Conservation (phyloP, 1,139 yeast species). For the Kodamaea alishanica region DNA sequence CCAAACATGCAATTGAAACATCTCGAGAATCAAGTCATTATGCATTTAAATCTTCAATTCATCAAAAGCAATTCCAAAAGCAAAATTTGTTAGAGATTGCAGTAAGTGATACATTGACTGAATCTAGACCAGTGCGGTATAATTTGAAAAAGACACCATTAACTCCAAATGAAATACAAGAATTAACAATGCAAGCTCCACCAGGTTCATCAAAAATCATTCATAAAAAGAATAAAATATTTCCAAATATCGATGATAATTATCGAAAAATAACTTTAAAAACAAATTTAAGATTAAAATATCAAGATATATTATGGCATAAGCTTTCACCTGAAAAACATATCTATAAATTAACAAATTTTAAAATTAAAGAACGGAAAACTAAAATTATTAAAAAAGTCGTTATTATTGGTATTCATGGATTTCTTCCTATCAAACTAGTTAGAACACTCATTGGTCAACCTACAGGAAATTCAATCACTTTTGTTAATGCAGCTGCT, state of each 20-base stretch:
- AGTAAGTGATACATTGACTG: conserved; percentile 40
- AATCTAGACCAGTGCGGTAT: conserved; percentile 36
- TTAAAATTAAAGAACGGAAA: conserved; percentile 17
- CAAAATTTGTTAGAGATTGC: conserved; percentile 28
- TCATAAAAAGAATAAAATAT: conserved; percentile 6
- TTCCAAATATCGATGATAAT: conserved; percentile 30
- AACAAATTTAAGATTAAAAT: conserved; percentile 38
- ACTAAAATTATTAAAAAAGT: conserved; percentile 27
- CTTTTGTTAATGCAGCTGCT: conserved; percentile 33
- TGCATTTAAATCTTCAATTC: conserved; percentile 28
- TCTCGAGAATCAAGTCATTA: conserved; percentile 33
- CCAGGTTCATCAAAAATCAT: conserved; percentile 2
- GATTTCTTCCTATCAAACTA: conserved; percentile 51
- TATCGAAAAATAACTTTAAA: conserved; percentile 36
- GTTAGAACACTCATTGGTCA: conserved; percentile 45
- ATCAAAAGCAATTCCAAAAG: conserved; percentile 5
- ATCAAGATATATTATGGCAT: conserved; percentile 30
- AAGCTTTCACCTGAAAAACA: conserved; percentile 31
- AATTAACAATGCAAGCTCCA: conserved; percentile 11
- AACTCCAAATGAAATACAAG: conserved; percentile 38
- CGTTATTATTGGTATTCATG: conserved; percentile 48
- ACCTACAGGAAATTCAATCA: conserved; percentile 41
- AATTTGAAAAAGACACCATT: conserved; percentile 33
- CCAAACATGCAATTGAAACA: conserved; percentile 35
- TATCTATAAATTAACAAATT: conserved; percentile 24